Base-by-base conservation (phyloP, 2,329 filamentous ascomycete species). In the Cordyceps cateniannulata region DNA sequence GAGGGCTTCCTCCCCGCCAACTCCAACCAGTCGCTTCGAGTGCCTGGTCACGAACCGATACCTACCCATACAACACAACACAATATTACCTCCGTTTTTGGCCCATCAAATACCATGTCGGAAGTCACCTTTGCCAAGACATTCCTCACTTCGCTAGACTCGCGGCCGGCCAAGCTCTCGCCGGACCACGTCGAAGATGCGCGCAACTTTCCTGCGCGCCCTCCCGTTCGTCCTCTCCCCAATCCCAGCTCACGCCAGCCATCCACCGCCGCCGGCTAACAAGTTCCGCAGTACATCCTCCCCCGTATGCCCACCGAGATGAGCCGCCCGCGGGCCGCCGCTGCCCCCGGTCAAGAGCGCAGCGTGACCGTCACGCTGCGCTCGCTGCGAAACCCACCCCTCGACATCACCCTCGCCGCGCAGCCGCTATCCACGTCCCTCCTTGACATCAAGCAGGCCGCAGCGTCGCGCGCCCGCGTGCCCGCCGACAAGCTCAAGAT, bases 111-210 rank as follows among this genome's bases (percentile, higher is more conserved):
- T 65, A 72, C 63, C 66, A 93, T 93, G 89, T 82, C 88, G n/a
- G 93, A 97, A 81, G 76, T 93, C 63, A 79, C 85, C 55, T 98
- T 97, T 74, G 89, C 91, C 67, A 91, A 89, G 75, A 81, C 85
- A 35, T 97, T 96, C 75, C 86, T 99, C 67, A 80, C 86, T 57
- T 83, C 85, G 24, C 84, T 98, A 64, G 91, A 96, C 75, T 84
- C 86, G 63, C 86, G 88, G 54, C 89, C 92, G 8, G 75, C 86
- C 68, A 96, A 93, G 79, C 84, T 98, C 65, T 86, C 88, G n/a
- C 80, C 90, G 65, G 91, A 98, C 74, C 89, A 97, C 85, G 87
- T 96, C 73, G 90, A 93, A 75, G 91, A 97, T 71, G 86, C 91
- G 54, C 87, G 86, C 68, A 85, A 82, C 66, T 93, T 93, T 72